Base-by-base conservation (phyloP, 257 asterid genomes). In the Primulina huaijiensis region DNA sequence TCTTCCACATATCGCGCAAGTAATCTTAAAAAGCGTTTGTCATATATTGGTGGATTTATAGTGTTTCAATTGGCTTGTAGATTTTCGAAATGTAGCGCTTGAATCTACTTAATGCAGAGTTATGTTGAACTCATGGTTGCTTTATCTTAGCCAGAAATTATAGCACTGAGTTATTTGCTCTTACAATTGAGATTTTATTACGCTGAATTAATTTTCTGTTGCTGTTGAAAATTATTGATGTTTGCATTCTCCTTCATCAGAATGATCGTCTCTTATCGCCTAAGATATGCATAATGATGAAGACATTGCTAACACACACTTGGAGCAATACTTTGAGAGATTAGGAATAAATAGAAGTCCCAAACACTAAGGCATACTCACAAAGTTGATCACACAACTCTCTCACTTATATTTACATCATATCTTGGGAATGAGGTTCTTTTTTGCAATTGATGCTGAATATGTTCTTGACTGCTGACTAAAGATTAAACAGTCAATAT, bases 1-100 rank as follows among this genome's bases (percentile, higher is more conserved):
- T 74, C 90, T 90, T 78, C 97, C 99, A 7, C 99, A 90, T 80
- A 90, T 94, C 40, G 90, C 99, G 2, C 99, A 94, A 96, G 99
- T 92, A 81, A 71, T 73, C n/a, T 71, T 78, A 50, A 53, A 35
- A 53, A 69, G 72, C 64, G n/a, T 64, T 67, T 61, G 25, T 64
- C 74, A 46, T 66, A 8, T 29, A 11, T 31, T 80, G 72, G 30
- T 62, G 61, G 27, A 43, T 63, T 31, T 23, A 33, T 66, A 9
- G 60, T 65, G 56, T 62, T 31, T 21, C 50, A 52, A 33, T 53
- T 34, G 17, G 55, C 57, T 23, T n/a, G 50, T 56, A 52, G 76
- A 52, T 27, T 27, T 14, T 30, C 58, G 29, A 25, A 8, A 35
- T 59, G 40, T 59, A 23, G 23, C 29, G 23, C 29, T 69, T 70